Conservation (phyloP, 352 stramenopile genomes). For the Aphanomyces cochlioides region DNA sequence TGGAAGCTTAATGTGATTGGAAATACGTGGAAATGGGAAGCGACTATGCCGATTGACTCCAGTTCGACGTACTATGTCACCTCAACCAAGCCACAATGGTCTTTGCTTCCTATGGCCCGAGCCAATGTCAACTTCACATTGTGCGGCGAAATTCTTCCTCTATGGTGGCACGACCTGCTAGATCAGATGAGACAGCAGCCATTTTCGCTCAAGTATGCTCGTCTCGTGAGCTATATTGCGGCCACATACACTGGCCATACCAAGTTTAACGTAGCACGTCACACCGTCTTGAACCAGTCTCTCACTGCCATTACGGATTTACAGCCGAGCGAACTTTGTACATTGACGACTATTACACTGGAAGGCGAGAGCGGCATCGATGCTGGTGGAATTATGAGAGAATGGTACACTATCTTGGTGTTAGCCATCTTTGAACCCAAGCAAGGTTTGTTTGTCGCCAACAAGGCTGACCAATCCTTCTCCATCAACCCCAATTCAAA, state of each 20-base stretch:
- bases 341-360: constrained; percentile 74
- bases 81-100: background rate
- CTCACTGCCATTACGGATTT: constrained; percentile 46
- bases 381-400: constrained; percentile 76
- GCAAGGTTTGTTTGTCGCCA: constrained; percentile 54
- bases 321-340: constrained; percentile 42
- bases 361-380: constrained; percentile 76
- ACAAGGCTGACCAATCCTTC: constrained; percentile 52
- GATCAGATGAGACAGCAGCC: background rate
- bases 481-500: constrained; percentile 63
- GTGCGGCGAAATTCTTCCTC: background rate
- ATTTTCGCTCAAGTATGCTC: constrained; percentile 22
- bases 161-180: constrained; percentile 5
- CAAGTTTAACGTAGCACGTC: constrained; percentile 40
- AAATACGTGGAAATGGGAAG: background rate
- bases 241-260: background rate
- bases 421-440: constrained; percentile 48
- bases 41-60: background rate
- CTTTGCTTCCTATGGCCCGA: background rate
- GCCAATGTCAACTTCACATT: background rate
- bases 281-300: constrained; percentile 61
- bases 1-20: background rate
- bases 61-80: background rate
- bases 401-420: constrained; percentile 85
- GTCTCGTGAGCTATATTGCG: constrained; percentile 10